phyloP scores from a whole-genome alignment of 352 stramenopile genomes.

The Globisporangium rhizosaccharum region DNA sequence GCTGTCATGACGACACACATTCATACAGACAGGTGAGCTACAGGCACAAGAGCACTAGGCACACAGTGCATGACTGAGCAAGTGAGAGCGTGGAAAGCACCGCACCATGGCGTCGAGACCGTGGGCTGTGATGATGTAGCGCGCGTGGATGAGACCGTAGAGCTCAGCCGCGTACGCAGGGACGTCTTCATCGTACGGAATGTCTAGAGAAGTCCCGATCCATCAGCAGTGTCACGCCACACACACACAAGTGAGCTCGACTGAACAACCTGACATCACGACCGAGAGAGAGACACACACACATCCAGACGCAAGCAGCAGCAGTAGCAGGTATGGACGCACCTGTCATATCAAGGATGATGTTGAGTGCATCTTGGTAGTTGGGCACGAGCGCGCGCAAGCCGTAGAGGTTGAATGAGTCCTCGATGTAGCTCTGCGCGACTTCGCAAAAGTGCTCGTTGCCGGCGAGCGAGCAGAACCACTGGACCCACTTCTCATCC shows the following conservation, averaged over 20 bases:
- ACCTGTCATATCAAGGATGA: slow-evolving; percentile 89
- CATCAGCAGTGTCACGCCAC: background rate
- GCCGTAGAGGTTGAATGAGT: slow-evolving; percentile 93
- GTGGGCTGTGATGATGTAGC: slow-evolving; percentile 88
- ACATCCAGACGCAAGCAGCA: too few relatives aligned
- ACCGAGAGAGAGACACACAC: background rate
- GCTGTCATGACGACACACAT: slow-evolving; percentile 21
- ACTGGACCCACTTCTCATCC: slow-evolving; percentile 92
- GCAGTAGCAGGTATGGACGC: background rate
- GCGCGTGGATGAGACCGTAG: slow-evolving; percentile 86
- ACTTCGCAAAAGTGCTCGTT: slow-evolving; percentile 93
- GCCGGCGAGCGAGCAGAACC: slow-evolving; percentile 89
- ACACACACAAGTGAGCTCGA: background rate
- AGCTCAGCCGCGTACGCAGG: slow-evolving; percentile 84
- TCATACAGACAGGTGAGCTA: background rate
- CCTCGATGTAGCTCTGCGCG: slow-evolving; percentile 90
- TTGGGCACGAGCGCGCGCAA: slow-evolving; percentile 86
- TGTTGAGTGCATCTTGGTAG: slow-evolving; percentile 90
- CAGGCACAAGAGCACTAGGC: too few relatives aligned
- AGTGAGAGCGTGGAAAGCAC: slow-evolving; percentile 15
- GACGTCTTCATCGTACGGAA: slow-evolving; percentile 87
- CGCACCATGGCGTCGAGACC: slow-evolving; percentile 84
- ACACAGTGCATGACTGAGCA: too few relatives aligned
- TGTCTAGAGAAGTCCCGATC: slow-evolving; percentile 35
- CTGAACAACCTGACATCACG: too few relatives aligned